Percentiles rank a stretch among this genome's conserved stretches.
Evolutionary conservation across 352 stramenopile genomes (phyloP).

Genomic region (Pythium monospermum): DNA sequence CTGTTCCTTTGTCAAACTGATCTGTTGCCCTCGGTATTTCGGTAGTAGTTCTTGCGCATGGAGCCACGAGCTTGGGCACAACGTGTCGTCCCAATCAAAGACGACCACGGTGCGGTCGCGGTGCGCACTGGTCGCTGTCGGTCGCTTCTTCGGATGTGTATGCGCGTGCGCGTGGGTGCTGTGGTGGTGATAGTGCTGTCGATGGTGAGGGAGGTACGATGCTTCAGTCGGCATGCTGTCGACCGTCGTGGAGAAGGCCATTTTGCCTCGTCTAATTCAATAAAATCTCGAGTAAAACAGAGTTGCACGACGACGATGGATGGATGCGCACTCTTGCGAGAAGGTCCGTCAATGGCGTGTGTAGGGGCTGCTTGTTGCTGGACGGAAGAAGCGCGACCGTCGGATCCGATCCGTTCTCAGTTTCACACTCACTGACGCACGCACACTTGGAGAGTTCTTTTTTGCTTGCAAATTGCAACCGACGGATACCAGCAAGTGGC

Average conservation of each 20-base stretch:
- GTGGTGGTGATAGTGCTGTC: slow-evolving; percentile 10
- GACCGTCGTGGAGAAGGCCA: slow-evolving; percentile 27
- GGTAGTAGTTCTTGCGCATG: slow-evolving; percentile 74
- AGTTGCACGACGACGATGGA: too few species aligned
- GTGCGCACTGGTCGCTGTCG: slow-evolving; percentile 23
- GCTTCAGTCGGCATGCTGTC: slow-evolving; percentile 18
- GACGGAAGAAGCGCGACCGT: too few species aligned
- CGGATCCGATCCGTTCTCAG: too few species aligned
- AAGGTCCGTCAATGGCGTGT: background rate
- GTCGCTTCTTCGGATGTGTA: slow-evolving; percentile 18
- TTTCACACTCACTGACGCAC: background rate
- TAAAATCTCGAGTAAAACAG: too few species aligned
- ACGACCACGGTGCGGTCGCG: slow-evolving; percentile 79
- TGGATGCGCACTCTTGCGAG: background rate
- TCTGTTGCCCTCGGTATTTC: slow-evolving; percentile 74
- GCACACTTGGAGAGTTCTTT: background rate
- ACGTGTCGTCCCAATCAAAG: slow-evolving; percentile 87
- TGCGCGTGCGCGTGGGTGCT: slow-evolving; percentile 2
- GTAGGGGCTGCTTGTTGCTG: too few species aligned
- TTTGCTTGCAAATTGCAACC: too few species aligned
- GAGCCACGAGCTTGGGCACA: slow-evolving; percentile 84
- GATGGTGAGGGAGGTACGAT: slow-evolving; percentile 11
- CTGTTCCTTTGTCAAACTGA: slow-evolving; percentile 47
- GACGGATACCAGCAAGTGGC: background rate
- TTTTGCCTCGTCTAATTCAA: slow-evolving; percentile 10